Percentiles rank a stretch among this genome's conserved stretches.
These are phyloP conservation scores for Epichloe sp. DNA, from an alignment of 2,329 filamentous ascomycete species.

Conservation along the genomic window DNA sequence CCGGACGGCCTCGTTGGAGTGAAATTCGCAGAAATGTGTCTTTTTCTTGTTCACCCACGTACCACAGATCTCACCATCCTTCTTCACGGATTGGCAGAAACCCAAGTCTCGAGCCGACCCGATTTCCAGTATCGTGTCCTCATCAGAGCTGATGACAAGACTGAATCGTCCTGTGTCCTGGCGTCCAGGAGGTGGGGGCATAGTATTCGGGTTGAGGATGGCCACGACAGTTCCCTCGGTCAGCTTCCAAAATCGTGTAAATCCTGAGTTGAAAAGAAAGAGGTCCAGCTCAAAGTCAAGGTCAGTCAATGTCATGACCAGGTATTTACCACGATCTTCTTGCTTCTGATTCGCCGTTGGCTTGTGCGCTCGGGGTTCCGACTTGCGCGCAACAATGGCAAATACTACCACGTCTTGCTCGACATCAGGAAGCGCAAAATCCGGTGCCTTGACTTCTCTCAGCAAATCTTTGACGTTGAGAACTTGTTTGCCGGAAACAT, in stretches of 20 bases:
- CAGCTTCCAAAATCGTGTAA: slow-evolving; percentile 90
- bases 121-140: slow-evolving; percentile 82
- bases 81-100: slow-evolving; percentile 74
- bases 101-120: slow-evolving; percentile 75
- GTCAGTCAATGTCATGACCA: slow-evolving; percentile 80
- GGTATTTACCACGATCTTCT: slow-evolving; percentile 67
- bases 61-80: slow-evolving; percentile 68
- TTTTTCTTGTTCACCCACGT: slow-evolving; percentile 80
- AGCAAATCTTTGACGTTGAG: slow-evolving; percentile 72
- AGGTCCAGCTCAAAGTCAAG: slow-evolving; percentile 83
- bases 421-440: slow-evolving; percentile 67
- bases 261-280: slow-evolving; percentile 83
- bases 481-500: slow-evolving; percentile 63
- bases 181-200: slow-evolving; percentile 69
- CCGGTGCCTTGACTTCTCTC: slow-evolving; percentile 66
- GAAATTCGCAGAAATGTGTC: slow-evolving; percentile 86
- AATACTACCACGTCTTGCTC: slow-evolving; percentile 86
- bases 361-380: slow-evolving; percentile 55
- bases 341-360: slow-evolving; percentile 29
- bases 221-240: slow-evolving; percentile 81
- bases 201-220: slow-evolving; percentile 79
- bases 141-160: slow-evolving; percentile 71
- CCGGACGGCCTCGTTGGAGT: slow-evolving; percentile 69
- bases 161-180: slow-evolving; percentile 74
- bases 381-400: slow-evolving; percentile 79